Base-by-base conservation (phyloP, 495 filamentous ascomycete species). In the Oidiodendron maius region DNA sequence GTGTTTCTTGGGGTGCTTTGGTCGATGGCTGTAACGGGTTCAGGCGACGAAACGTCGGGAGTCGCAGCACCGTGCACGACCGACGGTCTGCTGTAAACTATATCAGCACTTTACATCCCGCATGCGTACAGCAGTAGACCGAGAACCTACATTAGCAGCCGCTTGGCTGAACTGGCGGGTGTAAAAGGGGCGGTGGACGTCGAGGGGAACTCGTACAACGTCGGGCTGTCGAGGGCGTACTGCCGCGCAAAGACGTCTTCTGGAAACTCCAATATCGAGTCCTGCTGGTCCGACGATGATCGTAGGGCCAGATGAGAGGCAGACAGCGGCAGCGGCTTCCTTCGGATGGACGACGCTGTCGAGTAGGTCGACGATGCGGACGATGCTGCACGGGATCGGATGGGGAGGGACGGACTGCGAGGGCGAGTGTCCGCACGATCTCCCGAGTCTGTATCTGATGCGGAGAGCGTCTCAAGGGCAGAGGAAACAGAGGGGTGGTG, bases 201-300 rank as follows among this genome's bases (percentile, higher is more conserved):
- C 9, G 48, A 56, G 24, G 71, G 71, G 48, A 76, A 77, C 52
- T 77, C 74, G 65, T 77, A 76, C 42, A 79, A 65, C 5, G 74
- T 78, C 45, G 74, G 76, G 48, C 76, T 78, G 54, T 80, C 76
- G 38, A 75, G 56, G 9, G 75, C 72, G 58, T 59, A 72, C 20
- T 71, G 70, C 34, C 74, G 63, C n/a, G n/a, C n/a, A n/a, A n/a
- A n/a, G n/a, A n/a, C n/a, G n/a, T n/a, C n/a, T n/a, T n/a, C n/a
- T 68, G 64, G n/a, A n/a, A n/a, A n/a, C n/a, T n/a, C n/a, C n/a
- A n/a, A n/a, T n/a, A n/a, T n/a, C n/a, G n/a, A n/a, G n/a, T n/a
- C n/a, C n/a, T 68, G 64, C 39, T 68, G 66, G 26, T 56, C 62
- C 11, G 71, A 66, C n/a, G 72, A 75, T 63, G 66, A 73, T 41